Evolutionary conservation across 441 rosid species (phyloP), one percentile per base, ranked within the genome.

Genomic region (Euphorbia schlechtendalii): DNA sequence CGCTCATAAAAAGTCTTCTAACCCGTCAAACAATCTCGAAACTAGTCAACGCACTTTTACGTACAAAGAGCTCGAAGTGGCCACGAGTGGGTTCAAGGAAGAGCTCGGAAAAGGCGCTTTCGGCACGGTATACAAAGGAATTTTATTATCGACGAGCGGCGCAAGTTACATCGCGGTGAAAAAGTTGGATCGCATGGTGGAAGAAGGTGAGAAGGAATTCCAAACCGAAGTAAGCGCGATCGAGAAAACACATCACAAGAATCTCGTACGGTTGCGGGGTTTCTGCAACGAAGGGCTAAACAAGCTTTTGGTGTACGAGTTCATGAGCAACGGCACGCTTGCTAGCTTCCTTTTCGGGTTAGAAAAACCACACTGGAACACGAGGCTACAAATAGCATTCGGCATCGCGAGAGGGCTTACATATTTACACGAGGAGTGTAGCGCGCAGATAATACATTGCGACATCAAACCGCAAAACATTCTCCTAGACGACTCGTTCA

Each of bases 401-500:
- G 73, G 68, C 11, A 69, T 73, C 0, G 77, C 80, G 4, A 66
- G 73, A 63, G 80, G 80, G 24, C 69, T 73, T 0, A 34, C 54
- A 45, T 77, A 73, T 30, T 58, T 77, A 67, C 77, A 77, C 6
- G 81, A 73, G 34, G 71, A 77, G 53, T 71, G 77, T 52, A 38
- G 21, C 20, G 62, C 14, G 8, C 75, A 73, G 57, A 73, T 65
- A 40, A 73, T 77, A 48, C 77, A 64, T 27, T 65, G 71, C 73
- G 68, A n/a, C n/a, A n/a, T n/a, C n/a, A n/a, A n/a, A n/a, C n/a
- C n/a, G n/a, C n/a, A n/a, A n/a, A n/a, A n/a, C 38, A 64, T 76
- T 17, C 77, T 77, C 59, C 38, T 77, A 21, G 77, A 77, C 12
- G 63, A 68, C 14, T 0, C 1, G 21, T 45, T 53, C 15, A 49